A percentile compares a stretch with the other conserved stretches of the same genome.
Conservation (phyloP, 2,329 filamentous ascomycete genomes). For the Sphaerulina populicola region DNA sequence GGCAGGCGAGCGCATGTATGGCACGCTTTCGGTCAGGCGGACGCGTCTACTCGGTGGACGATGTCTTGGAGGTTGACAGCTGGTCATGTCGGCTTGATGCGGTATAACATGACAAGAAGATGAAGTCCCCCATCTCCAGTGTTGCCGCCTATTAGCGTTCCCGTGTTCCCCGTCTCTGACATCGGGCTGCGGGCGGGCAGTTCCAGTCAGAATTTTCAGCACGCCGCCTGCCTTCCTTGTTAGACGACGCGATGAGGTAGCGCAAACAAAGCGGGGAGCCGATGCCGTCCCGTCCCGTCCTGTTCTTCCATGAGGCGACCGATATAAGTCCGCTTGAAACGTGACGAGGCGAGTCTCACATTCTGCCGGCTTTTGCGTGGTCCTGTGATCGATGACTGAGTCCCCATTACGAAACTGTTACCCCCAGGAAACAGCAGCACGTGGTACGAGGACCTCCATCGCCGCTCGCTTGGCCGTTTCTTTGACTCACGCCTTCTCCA, state of each 20-base stretch:
- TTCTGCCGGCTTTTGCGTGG: neutral
- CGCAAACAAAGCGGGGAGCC: neutral
- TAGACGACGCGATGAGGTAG: neutral
- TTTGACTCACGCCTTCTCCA: slow-evolving; percentile 10
- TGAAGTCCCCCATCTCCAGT: neutral
- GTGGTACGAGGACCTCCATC: slow-evolving; percentile 2
- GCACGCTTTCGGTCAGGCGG: slow-evolving; percentile 1
- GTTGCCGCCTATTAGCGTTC: neutral
- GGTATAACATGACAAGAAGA: neutral
- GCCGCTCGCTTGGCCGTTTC: slow-evolving; percentile 1
- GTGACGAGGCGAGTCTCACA: neutral
- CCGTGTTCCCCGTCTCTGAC: neutral
- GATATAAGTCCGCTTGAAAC: neutral
- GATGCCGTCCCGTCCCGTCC: neutral
- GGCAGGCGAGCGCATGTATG: neutral
- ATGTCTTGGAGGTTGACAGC: neutral
- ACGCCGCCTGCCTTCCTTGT: neutral
- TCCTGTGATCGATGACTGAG: neutral
- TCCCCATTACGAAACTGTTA: slow-evolving; percentile 10
- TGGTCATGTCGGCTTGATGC: slow-evolving; percentile 1
- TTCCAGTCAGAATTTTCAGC: neutral
- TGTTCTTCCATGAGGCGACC: neutral
- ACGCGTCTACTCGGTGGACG: slow-evolving; percentile 7
- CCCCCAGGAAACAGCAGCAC: slow-evolving; percentile 10
- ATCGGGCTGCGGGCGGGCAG: neutral